phyloP scores from a whole-genome alignment of 129 eudicot species.

The Daucus carota region DH1_v3.0 NC_030383.2:56062001-56062500 shows the following conservation, averaged over 20 bases:
- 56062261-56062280: constrained; percentile 73
- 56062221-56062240: constrained; percentile 58
- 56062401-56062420: background rate
- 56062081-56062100: constrained; percentile 64
- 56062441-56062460: background rate
- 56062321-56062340: constrained; percentile 72
- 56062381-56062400: too few species aligned
- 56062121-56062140: constrained; percentile 50
- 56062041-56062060: constrained; percentile 41
- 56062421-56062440: background rate
- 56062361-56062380: background rate
- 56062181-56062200: constrained; percentile 72
- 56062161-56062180: constrained; percentile 49
- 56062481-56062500: background rate
- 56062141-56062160: constrained; percentile 44
- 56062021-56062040: constrained; percentile 57
- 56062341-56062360: background rate
- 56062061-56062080: constrained; percentile 35
- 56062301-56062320: constrained; percentile 85
- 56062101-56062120: constrained; percentile 66
- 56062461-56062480: background rate
- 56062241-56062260: constrained; percentile 85
- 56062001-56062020: constrained; percentile 5
- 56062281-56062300: constrained; percentile 48
- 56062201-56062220: constrained; percentile 68